Evolutionary conservation across 129 eudicot genomes (phyloP), one percentile per base, ranked within the genome.

Genomic region (Scalesia atractyloides): DNA sequence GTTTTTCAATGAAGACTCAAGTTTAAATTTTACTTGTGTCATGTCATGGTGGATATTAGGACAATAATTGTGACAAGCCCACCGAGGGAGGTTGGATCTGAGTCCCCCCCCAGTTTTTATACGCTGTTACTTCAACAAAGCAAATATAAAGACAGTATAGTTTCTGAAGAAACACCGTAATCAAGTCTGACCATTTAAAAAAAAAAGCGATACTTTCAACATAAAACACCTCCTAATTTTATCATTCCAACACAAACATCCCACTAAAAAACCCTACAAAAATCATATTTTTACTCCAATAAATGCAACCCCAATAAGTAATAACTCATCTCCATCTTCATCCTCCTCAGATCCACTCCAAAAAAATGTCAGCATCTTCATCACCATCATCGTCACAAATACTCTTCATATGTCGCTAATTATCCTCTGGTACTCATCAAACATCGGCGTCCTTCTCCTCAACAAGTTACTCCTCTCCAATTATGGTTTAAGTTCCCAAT

Each of bases 401-500:
- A 1, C 51, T 89, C 47, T 92, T 89, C 84, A 92, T 92, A 41
- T 57, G 5, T 69, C 87, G 12, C 84, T 92, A 3, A 82, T 92
- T 7, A 52, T 83, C 58, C 76, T 89, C 9, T 91, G 97, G 97
- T 91, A 91, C 73, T 57, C 79, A 14, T 91, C 97, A 22, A 91
- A 91, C 86, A 91, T 91, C 48, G 97, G 97, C 8, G 97, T 90
- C 2, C 83, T 90, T 4, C 73, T 90, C 2, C 91, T 90, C 41
- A 90, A 90, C 83, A 91, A 91, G 63, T 87, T 85, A 48, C 82
- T 91, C 4, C 89, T 91, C 83, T 81, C 87, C 75, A 73, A 57
- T 75, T 88, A 91, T 57, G 95, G 5, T 91, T 66, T 52, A 76
- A 88, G 2, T 91, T 82, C 77, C 97, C 97, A 5, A 91, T 91